Base-by-base conservation (phyloP, 2,329 filamentous ascomycete species). In the Leptographium radiaticola region DNA sequence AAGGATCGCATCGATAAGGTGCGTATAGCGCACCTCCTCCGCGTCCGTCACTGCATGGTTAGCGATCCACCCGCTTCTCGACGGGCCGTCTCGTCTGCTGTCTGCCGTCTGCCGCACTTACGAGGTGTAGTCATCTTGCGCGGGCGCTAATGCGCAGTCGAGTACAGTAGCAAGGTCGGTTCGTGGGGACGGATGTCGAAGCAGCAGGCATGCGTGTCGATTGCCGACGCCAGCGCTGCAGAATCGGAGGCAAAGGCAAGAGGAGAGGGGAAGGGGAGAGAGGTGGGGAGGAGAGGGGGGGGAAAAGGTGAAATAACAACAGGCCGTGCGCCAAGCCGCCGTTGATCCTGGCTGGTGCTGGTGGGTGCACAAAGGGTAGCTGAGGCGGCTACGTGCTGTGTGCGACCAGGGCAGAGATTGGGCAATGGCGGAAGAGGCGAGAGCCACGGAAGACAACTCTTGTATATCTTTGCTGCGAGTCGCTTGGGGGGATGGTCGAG, bases 1-100 rank as follows among this genome's bases (percentile, higher is more conserved):
- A 25, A 83, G 73, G 57, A 83, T 82, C 43, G 66, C 70, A 62
- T 83, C 80, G 64, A 83, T 81, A 60, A 83, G 74, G 53, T 69
- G 67, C 52, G 75, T 81, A 65, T 80, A 83, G 59, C 71, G 69
- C 54, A 64, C 58, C 59, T 69, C 69, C 62, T 81, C 78, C 52
- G 75, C 71, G 52, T 68, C 52, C 43, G 70, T 70, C 58, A 81
- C 77, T 81, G 58, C 43, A 25, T 11, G 16, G 16, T 15, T 48
- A 16, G 33, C 15, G 16, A 40, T 40, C 36, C 47, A 5, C 15
- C 47, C 10, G n/a, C 34, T 33, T 25, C 34, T 49, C 34, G 18
- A 10, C 46, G 25, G 10, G 11, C 15, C 44, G 15, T 16, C 25
- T 44, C 42, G 18, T 16, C 42, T 31, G 33, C 45, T 6, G 33